Conservation (phyloP, 805 yeast species). For the Ogataea zsoltii region DNA sequence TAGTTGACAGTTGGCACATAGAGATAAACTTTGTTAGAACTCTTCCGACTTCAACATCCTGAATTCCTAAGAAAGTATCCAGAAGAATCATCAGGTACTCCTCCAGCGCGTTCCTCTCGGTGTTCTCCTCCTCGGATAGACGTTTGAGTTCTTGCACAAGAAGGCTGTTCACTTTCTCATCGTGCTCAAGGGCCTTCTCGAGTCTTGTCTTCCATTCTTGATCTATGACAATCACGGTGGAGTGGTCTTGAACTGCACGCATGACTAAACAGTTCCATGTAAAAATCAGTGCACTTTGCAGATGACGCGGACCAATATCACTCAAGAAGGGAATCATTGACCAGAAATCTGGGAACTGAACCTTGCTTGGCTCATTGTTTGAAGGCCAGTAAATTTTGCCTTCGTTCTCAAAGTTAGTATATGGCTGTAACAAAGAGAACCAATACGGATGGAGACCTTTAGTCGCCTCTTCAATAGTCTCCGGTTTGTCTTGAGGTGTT, state of each 20-base stretch:
- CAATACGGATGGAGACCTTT: slow-evolving; percentile 85
- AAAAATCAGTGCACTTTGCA: slow-evolving; percentile 50
- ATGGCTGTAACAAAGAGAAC: slow-evolving; percentile 55
- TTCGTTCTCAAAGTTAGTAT: slow-evolving; percentile 1
- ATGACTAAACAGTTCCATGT: slow-evolving; percentile 61
- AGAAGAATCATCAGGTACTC: slow-evolving; percentile 20
- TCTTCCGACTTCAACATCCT: slow-evolving; percentile 12
- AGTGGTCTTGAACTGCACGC: slow-evolving; percentile 53
- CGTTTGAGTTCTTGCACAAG: slow-evolving; percentile 23
- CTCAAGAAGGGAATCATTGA: slow-evolving; percentile 37
- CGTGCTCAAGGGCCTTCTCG: slow-evolving; percentile 68
- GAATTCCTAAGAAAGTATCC: not conserved
- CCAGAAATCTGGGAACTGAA: slow-evolving; percentile 57
- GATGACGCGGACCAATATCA: slow-evolving; percentile 23
- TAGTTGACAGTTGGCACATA: slow-evolving; percentile 22
- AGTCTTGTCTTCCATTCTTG: slow-evolving; percentile 72
- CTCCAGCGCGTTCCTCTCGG: not conserved
- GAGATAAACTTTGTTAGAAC: slow-evolving; percentile 28
- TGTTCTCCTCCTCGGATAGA: not conserved
- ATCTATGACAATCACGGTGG: slow-evolving; percentile 63
- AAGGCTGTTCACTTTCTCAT: slow-evolving; percentile 46
- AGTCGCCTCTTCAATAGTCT: slow-evolving; percentile 74
- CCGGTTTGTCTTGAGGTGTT: slow-evolving; percentile 57
- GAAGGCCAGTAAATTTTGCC: slow-evolving; percentile 1
- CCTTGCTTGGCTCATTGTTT: slow-evolving; percentile 32